These are phyloP conservation scores for Spathaspora passalidarum DNA, from an alignment of 805 yeast species.

Conservation along the genomic window DNA sequence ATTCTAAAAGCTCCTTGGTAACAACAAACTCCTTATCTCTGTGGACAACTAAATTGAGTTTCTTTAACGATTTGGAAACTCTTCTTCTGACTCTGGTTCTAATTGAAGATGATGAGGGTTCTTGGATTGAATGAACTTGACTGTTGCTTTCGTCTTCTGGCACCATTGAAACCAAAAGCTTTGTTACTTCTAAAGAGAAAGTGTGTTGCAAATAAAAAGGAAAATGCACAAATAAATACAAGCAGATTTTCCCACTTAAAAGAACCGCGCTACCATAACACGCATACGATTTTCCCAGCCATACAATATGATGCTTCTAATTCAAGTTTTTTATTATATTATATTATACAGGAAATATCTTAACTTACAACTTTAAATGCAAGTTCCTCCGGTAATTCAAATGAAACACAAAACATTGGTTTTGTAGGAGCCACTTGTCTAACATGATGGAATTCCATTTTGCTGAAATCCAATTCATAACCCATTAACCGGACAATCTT, in stretches of 20 bases:
- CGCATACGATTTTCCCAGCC: neutral
- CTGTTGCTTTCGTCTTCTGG: neutral
- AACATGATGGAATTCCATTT: conserved; percentile 71
- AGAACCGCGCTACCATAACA: neutral
- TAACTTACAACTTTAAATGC: conserved; percentile 41
- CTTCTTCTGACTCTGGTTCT: neutral
- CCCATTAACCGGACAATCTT: conserved; percentile 43
- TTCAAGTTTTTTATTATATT: too few relatives aligned
- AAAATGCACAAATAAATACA: neutral
- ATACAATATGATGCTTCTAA: too few relatives aligned
- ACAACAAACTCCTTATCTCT: neutral
- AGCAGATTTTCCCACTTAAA: neutral
- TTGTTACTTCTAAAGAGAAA: neutral
- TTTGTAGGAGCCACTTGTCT: conserved; percentile 96
- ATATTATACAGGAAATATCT: neutral
- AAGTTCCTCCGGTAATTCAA: conserved; percentile 64
- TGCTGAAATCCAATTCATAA: conserved; percentile 45
- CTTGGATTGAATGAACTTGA: neutral
- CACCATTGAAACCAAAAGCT: neutral
- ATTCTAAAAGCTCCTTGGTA: neutral
- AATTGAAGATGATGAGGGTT: neutral
- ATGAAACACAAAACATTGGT: conserved; percentile 90
- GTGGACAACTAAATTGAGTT: neutral
- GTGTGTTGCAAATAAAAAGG: neutral
- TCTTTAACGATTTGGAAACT: neutral